Percentiles rank a stretch among this genome's conserved stretches.
Conservation (phyloP, 495 filamentous ascomycete genomes). For the Talaromyces wortmannii region DNA sequence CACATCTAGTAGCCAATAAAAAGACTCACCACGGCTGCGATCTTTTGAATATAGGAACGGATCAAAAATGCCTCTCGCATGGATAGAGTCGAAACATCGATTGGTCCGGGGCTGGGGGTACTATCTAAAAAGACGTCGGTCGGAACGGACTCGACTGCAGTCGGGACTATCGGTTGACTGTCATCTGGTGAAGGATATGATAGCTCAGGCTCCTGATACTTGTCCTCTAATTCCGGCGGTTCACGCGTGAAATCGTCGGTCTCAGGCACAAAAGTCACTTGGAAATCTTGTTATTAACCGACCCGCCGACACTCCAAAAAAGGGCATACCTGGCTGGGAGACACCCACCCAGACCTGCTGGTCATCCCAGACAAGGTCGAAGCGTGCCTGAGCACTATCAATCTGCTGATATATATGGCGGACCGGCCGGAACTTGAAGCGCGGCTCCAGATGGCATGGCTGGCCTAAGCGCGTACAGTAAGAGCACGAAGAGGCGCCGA, state of each 20-base stretch:
- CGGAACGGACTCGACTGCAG: background rate
- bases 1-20: background rate
- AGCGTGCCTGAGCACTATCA: slow-evolving; percentile 18
- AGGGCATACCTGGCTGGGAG: slow-evolving; percentile 17
- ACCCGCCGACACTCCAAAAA: background rate
- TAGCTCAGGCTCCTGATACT: background rate
- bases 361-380: slow-evolving; percentile 26
- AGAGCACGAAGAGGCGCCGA: slow-evolving; percentile 23
- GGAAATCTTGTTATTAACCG: background rate
- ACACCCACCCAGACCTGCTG: slow-evolving; percentile 28
- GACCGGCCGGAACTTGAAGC: slow-evolving; percentile 29
- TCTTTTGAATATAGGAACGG: slow-evolving; percentile 25
- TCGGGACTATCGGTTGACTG: background rate
- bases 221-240: background rate
- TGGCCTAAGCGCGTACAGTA: slow-evolving; percentile 24
- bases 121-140: background rate
- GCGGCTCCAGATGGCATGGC: slow-evolving; percentile 26
- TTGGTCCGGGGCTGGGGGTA: background rate
- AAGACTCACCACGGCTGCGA: slow-evolving; percentile 25
- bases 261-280: slow-evolving; percentile 30
- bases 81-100: slow-evolving; percentile 8
- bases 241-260: slow-evolving; percentile 6
- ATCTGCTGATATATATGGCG: slow-evolving; percentile 30
- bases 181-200: background rate
- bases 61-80: slow-evolving; percentile 26